These are phyloP conservation scores for Periconia digitata DNA, from an alignment of 2,329 filamentous ascomycete genomes.

Conservation along the genomic window DNA sequence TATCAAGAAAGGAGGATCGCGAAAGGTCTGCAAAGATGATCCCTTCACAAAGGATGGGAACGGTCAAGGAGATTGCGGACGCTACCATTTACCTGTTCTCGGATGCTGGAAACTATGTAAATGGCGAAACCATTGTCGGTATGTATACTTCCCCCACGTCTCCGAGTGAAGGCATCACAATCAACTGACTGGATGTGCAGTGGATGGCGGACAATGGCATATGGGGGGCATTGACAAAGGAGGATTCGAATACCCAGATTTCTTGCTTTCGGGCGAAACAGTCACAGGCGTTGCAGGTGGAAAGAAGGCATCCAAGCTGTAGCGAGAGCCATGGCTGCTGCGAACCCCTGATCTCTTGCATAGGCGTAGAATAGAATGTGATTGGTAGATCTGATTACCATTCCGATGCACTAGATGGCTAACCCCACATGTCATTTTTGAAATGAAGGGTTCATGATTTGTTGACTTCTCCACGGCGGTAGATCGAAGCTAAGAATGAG, in stretches of 20 bases:
- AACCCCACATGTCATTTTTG: not conserved
- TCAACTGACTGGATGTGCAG: constrained; percentile 32
- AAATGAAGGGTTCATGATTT: not conserved
- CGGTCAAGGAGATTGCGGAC: constrained; percentile 86
- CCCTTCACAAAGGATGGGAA: constrained; percentile 75
- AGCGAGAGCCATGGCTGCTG: constrained; percentile 6
- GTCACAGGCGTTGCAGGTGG: constrained; percentile 61
- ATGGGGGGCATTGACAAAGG: constrained; percentile 40
- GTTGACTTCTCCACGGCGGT: not conserved
- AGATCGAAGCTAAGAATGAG: not conserved
- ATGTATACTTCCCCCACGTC: constrained; percentile 44
- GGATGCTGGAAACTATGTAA: constrained; percentile 83
- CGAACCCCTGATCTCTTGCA: not conserved
- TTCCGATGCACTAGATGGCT: not conserved
- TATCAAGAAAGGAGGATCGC: constrained; percentile 40
- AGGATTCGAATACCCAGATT: constrained; percentile 58
- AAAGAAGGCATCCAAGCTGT: constrained; percentile 60
- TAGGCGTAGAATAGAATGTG: too few relatives aligned
- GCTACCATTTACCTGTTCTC: constrained; percentile 88
- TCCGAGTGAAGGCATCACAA: not conserved
- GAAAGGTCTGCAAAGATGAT: constrained; percentile 46
- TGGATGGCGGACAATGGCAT: constrained; percentile 58
- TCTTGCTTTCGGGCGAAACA: constrained; percentile 55
- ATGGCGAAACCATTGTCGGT: constrained; percentile 77
- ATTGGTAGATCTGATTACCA: too few relatives aligned